A percentile compares a stretch with the other conserved stretches of the same genome.
phyloP scores from a whole-genome alignment of 257 asterid genomes.

The Solanum ossicruentum region DNA sequence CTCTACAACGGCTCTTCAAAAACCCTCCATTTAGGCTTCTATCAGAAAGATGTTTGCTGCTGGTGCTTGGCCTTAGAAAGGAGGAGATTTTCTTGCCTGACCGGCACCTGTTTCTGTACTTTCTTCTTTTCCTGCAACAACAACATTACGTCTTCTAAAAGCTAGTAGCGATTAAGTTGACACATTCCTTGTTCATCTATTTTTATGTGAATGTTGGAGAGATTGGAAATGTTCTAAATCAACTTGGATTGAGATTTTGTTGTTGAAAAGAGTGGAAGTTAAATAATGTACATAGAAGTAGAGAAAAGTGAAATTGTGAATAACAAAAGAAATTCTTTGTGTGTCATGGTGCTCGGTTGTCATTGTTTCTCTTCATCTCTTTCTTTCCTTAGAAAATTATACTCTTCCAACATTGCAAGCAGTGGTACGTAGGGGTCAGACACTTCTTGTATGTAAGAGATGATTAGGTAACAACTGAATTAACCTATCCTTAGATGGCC shows the following conservation, averaged over 20 bases:
- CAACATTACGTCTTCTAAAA: background rate
- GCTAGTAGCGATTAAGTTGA: slow-evolving; percentile 1
- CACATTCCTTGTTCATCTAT: background rate
- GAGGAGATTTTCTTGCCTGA: slow-evolving; percentile 45
- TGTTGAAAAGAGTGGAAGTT: background rate
- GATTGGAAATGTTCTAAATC: background rate
- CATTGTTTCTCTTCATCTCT: slow-evolving; percentile 78
- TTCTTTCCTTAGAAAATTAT: slow-evolving; percentile 52
- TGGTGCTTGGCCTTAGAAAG: slow-evolving; percentile 73
- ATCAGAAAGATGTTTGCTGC: slow-evolving; percentile 51
- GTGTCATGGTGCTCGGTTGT: slow-evolving; percentile 31
- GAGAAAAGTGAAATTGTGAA: background rate
- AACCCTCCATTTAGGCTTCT: slow-evolving; percentile 44
- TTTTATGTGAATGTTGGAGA: background rate
- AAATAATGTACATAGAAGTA: background rate
- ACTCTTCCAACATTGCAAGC: slow-evolving; percentile 83
- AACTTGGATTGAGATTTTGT: background rate
- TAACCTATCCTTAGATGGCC: background rate
- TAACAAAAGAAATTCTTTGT: background rate
- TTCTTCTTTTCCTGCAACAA: slow-evolving; percentile 62
- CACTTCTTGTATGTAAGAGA: background rate
- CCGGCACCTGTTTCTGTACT: slow-evolving; percentile 41
- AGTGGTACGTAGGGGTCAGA: slow-evolving; percentile 55
- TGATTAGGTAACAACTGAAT: background rate
- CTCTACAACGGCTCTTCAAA: too few species aligned